Percentiles rank a stretch among this genome's conserved stretches.
Conservation (phyloP, 139 green algal species). For the Edaphochlamys debaryana region DNA sequence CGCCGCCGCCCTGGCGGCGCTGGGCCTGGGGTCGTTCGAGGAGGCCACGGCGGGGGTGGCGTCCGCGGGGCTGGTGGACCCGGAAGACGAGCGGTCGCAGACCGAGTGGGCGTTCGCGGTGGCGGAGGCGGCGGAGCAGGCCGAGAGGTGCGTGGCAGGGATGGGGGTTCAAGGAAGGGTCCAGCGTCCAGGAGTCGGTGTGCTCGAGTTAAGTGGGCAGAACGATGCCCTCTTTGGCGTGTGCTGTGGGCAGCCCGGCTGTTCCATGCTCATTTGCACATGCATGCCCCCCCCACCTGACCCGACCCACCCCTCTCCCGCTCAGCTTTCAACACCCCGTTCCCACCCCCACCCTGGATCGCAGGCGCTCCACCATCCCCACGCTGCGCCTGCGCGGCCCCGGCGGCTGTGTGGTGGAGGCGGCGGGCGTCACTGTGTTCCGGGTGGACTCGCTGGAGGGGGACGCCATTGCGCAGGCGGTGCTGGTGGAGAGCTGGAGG, state of each 20-base stretch:
- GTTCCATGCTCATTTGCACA: not conserved
- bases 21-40: conserved; percentile 29
- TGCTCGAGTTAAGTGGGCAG: too few species aligned
- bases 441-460: conserved; percentile 62
- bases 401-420: conserved; percentile 12
- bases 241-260: not conserved
- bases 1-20: conserved; percentile 27
- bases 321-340: too few species aligned
- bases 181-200: too few species aligned
- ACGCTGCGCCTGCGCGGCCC: conserved; percentile 28
- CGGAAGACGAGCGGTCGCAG: not conserved
- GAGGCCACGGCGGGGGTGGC: conserved; percentile 22
- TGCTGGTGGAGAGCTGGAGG: conserved; percentile 48
- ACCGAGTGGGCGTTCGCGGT: conserved; percentile 25
- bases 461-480: conserved; percentile 46
- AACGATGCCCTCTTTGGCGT: too few species aligned
- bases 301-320: too few species aligned
- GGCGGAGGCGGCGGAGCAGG: conserved; percentile 13
- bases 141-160: conserved; percentile 3
- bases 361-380: not conserved
- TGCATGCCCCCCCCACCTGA: not conserved
- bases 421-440: conserved; percentile 51
- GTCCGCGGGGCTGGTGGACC: conserved; percentile 2
- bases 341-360: not conserved
- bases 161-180: not conserved